Base-by-base conservation (phyloP, 371 early-diverging fungal genomes). In the Actinomortierella wolfii region DNA sequence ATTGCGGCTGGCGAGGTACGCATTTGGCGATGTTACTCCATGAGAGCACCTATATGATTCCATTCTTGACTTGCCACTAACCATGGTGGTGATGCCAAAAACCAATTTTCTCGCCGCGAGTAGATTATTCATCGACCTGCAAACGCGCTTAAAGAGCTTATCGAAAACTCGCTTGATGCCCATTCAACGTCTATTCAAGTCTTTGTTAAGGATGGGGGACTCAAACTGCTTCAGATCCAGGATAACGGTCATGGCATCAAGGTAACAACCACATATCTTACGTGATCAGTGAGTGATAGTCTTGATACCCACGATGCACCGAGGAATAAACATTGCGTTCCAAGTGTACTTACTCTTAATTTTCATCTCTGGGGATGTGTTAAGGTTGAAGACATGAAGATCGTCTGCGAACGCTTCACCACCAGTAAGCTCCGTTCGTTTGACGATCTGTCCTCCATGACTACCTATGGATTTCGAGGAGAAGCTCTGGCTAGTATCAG, bases 151-250 rank as follows among this genome's bases (percentile, higher is more conserved):
- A 99, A 99, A 73, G 99, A 99, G 77, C 79, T 99, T 24, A 78
- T 99, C 17, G 99, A 99, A 67, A 99, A 99, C 77, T 88, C 93
- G 2, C 79, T 99, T 14, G 99, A 99, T 77, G 99, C 99, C 20
- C 91, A 90, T 2, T 81, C 97, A 0, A 94, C 94, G 0, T 78
- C 76, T 45, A 96, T 99, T 26, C 80, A 87, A 20, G 83, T 99
- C 29, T 61, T 79, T 2, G 79, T 93, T 51, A 92, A 91, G 63
- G 95, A 95, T 20, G 96, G 96, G 13, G 95, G 98, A 0, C 64
- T 97, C 13, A 96, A 95, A 70, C 69, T 93, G 3, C 79, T 99
- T 51, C 93, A 93, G 68, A 94, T 99, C 50, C 90, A 89, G 74
- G 99, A 99, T 79, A 95, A 98, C 81, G 99, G 99, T 2, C 85